Percentiles rank a stretch among this genome's conserved stretches.
Evolutionary conservation across 2,329 filamentous ascomycete species (phyloP).

Genomic region (Aphanocladium album): DNA sequence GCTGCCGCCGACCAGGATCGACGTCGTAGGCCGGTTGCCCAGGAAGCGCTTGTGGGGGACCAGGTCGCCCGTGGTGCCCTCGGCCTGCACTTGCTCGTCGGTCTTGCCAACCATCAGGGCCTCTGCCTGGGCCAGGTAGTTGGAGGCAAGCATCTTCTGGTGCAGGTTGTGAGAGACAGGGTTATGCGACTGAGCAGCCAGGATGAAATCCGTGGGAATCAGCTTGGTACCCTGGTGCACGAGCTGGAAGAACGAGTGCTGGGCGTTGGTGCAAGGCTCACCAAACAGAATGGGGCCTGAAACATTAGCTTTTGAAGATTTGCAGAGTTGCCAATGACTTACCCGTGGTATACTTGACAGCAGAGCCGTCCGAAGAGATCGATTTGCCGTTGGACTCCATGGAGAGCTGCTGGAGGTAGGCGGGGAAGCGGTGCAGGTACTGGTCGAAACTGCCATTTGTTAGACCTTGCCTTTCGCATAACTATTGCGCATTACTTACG

Average conservation of each 20-base stretch:
- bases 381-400: slow-evolving; percentile 99
- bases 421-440: slow-evolving; percentile 97
- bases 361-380: slow-evolving; percentile 79
- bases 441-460: slow-evolving; percentile 72
- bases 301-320: slow-evolving; percentile 17
- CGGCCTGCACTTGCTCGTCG: slow-evolving; percentile 69
- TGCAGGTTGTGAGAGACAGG: slow-evolving; percentile 87
- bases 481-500: slow-evolving; percentile 55
- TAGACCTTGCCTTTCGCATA: neutral
- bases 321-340: slow-evolving; percentile 14
- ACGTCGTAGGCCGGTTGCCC: slow-evolving; percentile 94
- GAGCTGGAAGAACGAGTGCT: slow-evolving; percentile 99
- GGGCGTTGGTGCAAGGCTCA: slow-evolving; percentile 96
- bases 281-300: slow-evolving; percentile 83
- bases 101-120: slow-evolving; percentile 90
- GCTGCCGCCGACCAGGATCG: slow-evolving; percentile 80
- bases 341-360: slow-evolving; percentile 95
- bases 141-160: slow-evolving; percentile 92
- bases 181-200: slow-evolving; percentile 96
- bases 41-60: slow-evolving; percentile 99
- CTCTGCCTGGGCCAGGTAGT: slow-evolving; percentile 87
- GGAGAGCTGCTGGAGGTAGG: slow-evolving; percentile 96
- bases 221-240: slow-evolving; percentile 99
- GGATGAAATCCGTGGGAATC: slow-evolving; percentile 96
- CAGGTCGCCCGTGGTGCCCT: slow-evolving; percentile 67